These are phyloP conservation scores for Suhomyces wounanorum DNA, from an alignment of 1,139 yeast species.

Conservation along the genomic window DNA sequence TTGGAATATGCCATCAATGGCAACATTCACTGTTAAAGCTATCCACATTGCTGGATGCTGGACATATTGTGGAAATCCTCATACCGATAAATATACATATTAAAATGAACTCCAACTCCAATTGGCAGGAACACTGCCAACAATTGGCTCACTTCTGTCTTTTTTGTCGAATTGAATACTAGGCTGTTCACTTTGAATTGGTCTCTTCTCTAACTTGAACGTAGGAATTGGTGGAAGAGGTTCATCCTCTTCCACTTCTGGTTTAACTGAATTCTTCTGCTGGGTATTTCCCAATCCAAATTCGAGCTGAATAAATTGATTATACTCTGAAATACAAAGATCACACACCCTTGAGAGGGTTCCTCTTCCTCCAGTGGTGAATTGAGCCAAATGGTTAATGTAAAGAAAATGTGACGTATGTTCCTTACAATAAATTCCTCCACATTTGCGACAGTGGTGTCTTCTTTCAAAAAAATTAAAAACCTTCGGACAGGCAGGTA, in stretches of 20 bases:
- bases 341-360: conserved; percentile 79
- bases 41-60: no score
- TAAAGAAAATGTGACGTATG: conserved; percentile 56
- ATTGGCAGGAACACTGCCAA: conserved; percentile 68
- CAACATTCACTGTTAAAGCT: no score
- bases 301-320: conserved; percentile 46
- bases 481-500: conserved; percentile 54
- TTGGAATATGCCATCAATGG: background rate
- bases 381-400: conserved; percentile 69
- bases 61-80: no score
- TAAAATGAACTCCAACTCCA: conserved; percentile 79
- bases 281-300: conserved; percentile 32
- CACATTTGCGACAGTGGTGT: conserved; percentile 94
- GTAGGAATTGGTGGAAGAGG: conserved; percentile 2
- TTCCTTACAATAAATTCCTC: conserved; percentile 83
- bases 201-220: conserved; percentile 6
- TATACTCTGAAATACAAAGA: conserved; percentile 70
- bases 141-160: conserved; percentile 32
- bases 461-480: conserved; percentile 81
- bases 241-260: background rate
- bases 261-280: background rate
- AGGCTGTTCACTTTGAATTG: conserved; percentile 5
- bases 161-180: conserved; percentile 9
- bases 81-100: background rate
- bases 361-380: conserved; percentile 76